Evolutionary conservation across 805 yeast genomes (phyloP), one percentile per base, ranked within the genome.

Genomic region (Blastobotrys muscicola): DNA sequence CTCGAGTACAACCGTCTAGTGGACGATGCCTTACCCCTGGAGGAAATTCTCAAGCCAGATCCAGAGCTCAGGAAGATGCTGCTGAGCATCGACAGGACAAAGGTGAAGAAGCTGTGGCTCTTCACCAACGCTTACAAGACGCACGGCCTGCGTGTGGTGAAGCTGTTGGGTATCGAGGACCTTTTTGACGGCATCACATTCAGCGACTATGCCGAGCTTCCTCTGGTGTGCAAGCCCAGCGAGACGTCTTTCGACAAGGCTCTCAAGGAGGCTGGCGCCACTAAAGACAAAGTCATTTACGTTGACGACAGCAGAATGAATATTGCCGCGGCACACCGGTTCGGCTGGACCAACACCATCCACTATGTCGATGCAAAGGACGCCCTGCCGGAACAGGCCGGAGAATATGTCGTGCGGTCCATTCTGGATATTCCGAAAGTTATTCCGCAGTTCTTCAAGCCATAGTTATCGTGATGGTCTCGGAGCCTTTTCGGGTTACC

Each of bases 81-180:
- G 10, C 47, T 48, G 42, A 35, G 53, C 7, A 46, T 67, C 32
- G 70, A 67, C 51, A 49, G 62, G n/a, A 69, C 75, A 1, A 74
- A 77, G 49, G 77, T 81, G 45, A 81, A 79, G 54, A 71, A 80
- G 56, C 66, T 90, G 50, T 90, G 98, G 98, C 71, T 92, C 36
- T 83, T 86, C 56, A 90, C 98, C 3, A 90, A 90, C 60, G 97
- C 98, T 1, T 90, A 90, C 66, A 80, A 81, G 58, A 86, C 78
- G 56, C 98, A 90, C 63, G 98, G 90, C 0, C 55, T 79, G 37
- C 71, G 97, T 40, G 94, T 86, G 29, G 71, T 87, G 13, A 72
- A 78, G 36, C 68, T 90, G 39, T 67, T 90, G 39, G 97, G 96
- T 1, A 61, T 90, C 26, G 97, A 90, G n/a, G 96, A 89, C 59